Conservation (phyloP, 805 yeast species). For the Metschnikowia continentalis region DNA sequence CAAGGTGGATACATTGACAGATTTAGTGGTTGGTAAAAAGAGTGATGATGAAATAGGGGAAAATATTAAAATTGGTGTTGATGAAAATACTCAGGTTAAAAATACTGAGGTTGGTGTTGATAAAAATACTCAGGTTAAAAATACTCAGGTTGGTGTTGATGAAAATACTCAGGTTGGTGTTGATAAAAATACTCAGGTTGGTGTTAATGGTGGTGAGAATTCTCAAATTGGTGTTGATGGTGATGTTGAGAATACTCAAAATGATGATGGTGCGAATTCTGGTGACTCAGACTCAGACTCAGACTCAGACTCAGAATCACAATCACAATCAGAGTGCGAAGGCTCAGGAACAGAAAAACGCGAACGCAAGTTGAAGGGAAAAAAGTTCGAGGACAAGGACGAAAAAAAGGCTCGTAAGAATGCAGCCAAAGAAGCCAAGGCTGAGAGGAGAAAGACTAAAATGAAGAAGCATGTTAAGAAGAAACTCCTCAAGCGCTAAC, state of each 20-base stretch:
- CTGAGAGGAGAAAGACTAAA: slow-evolving; percentile 75
- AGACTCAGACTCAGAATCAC: slow-evolving; percentile 19
- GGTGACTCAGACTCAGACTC: slow-evolving; percentile 24
- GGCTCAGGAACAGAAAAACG: slow-evolving; percentile 24
- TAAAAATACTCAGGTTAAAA: no score
- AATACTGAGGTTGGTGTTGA: no score
- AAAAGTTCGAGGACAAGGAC: slow-evolving; percentile 76
- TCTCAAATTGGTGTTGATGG: slow-evolving; percentile 13
- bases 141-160: background rate
- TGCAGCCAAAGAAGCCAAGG: slow-evolving; percentile 69
- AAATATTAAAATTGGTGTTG: background rate
- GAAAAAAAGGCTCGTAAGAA: slow-evolving; percentile 70
- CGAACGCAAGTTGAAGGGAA: slow-evolving; percentile 49
- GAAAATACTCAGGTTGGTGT: background rate
- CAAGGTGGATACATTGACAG: slow-evolving; percentile 71
- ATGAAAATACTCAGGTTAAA: no score
- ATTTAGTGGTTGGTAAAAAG: slow-evolving; percentile 35
- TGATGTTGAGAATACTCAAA: slow-evolving; percentile 12
- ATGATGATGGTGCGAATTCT: background rate
- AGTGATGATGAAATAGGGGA: slow-evolving; percentile 10
- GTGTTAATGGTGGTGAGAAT: no score
- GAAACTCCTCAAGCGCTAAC: slow-evolving; percentile 51
- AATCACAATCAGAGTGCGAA: slow-evolving; percentile 27
- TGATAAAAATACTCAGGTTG: slow-evolving; percentile 10
- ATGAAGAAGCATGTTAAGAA: slow-evolving; percentile 82